Evolutionary conservation across 352 stramenopile species (phyloP), one percentile per base, ranked within the genome.

Genomic region (Elongisporangium senticosum): DNA sequence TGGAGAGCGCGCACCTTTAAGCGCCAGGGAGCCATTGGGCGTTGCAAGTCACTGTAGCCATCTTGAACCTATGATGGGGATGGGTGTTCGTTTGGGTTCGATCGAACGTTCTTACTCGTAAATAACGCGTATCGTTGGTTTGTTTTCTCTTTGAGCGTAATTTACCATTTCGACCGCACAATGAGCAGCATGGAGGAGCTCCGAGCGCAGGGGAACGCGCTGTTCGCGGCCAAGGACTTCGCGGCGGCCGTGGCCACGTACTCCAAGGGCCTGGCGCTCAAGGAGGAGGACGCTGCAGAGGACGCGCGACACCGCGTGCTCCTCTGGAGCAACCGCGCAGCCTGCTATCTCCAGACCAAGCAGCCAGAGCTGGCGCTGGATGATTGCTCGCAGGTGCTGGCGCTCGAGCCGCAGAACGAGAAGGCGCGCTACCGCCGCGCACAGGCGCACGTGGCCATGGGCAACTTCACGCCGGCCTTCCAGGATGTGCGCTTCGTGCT

Each of bases 371-470:
- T 52, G 21, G 83, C 83, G 2, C 62, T 74, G 14, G 70, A 63
- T 14, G 78, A 91, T 62, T 92, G 83, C 65, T 76, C 72, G 5
- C 52, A 58, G 19, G 83, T 74, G 43, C 67, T 95, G 26, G 61
- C 54, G 2, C 53, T 69, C 15, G 78, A 87, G 3, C 55, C 70
- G 15, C 62, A 75, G 22, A 95, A 90, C 57, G 75, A 84, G 49
- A 95, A 95, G 61, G 83, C 85, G 17, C 76, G 81, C 7, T 95
- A 93, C 55, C 81, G 85, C 49, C 75, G 85, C 51, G 85, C 83
- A 5, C 85, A 93, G 65, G 85, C 79, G 28, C 68, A 83, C 53
- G 71, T 92, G 61, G 85, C 69, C 2, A 53, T 90, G 22, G 77
- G 79, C 13, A 82, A 85, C 61, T 71, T 89, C 51, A 79, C 83